phyloP scores from a whole-genome alignment of 1,284 basidiomycete species.

The Apiotrichum domesticum region DNA sequence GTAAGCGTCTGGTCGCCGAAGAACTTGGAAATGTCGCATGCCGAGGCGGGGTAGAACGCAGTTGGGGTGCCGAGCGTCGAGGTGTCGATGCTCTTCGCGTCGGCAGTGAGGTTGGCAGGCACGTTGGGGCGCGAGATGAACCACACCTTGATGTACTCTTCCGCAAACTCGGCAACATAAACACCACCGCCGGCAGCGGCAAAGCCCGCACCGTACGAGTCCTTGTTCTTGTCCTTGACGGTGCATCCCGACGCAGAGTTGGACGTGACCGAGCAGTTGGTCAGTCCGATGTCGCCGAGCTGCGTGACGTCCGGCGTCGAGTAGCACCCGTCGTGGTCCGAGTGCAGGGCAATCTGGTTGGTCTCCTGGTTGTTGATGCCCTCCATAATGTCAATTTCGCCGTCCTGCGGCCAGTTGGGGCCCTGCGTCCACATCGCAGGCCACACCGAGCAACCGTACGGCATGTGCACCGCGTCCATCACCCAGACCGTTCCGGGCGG shows the following conservation, averaged over 20 bases:
- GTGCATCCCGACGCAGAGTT: conserved; percentile 59
- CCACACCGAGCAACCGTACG: conserved; percentile 46
- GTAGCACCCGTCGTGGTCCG: conserved; percentile 13
- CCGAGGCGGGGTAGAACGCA: conserved; percentile 59
- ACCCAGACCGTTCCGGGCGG: conserved; percentile 43
- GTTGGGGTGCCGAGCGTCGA: conserved; percentile 60
- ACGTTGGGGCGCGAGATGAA: conserved; percentile 62
- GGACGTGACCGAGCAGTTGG: conserved; percentile 35
- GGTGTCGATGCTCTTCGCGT: conserved; percentile 57
- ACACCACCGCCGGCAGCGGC: conserved; percentile 61
- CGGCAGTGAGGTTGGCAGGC: conserved; percentile 54
- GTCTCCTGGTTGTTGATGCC: conserved; percentile 35
- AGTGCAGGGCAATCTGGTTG: conserved; percentile 44
- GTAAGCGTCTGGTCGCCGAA: conserved; percentile 65
- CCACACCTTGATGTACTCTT: conserved; percentile 58
- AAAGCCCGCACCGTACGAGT: conserved; percentile 62
- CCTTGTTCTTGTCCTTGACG: conserved; percentile 52
- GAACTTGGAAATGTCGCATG: conserved; percentile 57
- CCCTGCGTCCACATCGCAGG: conserved; percentile 36
- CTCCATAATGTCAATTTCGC: conserved; percentile 41
- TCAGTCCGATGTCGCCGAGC: conserved; percentile 7
- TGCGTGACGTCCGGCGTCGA: conserved; percentile 1
- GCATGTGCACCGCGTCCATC: conserved; percentile 62
- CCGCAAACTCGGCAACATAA: conserved; percentile 64
- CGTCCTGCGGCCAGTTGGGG: conserved; percentile 34